These are phyloP conservation scores for Teunomyces tritomae DNA, from an alignment of 805 yeast species.

Conservation along the genomic window DNA sequence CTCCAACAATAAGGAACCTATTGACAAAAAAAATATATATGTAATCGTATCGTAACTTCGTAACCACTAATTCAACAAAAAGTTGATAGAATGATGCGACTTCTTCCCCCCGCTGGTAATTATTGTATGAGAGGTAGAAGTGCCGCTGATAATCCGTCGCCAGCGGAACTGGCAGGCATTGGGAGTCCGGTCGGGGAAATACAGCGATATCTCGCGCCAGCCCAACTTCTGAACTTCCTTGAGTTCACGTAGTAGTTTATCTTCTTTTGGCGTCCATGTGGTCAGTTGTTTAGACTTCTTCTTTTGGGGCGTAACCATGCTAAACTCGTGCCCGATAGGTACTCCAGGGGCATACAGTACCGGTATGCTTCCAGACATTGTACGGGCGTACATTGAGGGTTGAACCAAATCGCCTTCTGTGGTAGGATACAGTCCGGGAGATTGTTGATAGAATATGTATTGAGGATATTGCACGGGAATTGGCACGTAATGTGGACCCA, in stretches of 20 bases:
- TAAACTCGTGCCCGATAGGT: constrained; percentile 1
- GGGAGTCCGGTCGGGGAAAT: constrained; percentile 78
- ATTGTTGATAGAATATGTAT: constrained; percentile 3
- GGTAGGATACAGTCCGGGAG: background rate
- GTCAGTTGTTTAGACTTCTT: constrained; percentile 33
- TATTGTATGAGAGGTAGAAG: background rate
- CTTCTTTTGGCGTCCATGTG: constrained; percentile 81
- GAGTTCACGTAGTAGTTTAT: constrained; percentile 64
- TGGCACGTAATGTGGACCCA: constrained; percentile 1
- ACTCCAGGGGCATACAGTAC: constrained; percentile 4
- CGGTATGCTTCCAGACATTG: background rate
- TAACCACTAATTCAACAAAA: constrained; percentile 20
- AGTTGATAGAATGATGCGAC: constrained; percentile 28
- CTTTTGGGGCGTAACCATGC: constrained; percentile 4
- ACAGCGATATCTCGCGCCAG: constrained; percentile 83
- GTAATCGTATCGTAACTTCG: background rate
- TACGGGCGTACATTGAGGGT: background rate
- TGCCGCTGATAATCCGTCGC: constrained; percentile 59
- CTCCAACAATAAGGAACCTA: background rate
- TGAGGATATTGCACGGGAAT: background rate
- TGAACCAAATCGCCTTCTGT: background rate
- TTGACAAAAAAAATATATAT: background rate
- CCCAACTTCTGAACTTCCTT: constrained; percentile 83
- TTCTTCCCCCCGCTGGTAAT: constrained; percentile 12
- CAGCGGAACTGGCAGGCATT: constrained; percentile 64